Percentiles rank a stretch among this genome's conserved stretches.
phyloP scores from a whole-genome alignment of 306 rosid genomes.

The Ormosia semicastrata region DNA sequence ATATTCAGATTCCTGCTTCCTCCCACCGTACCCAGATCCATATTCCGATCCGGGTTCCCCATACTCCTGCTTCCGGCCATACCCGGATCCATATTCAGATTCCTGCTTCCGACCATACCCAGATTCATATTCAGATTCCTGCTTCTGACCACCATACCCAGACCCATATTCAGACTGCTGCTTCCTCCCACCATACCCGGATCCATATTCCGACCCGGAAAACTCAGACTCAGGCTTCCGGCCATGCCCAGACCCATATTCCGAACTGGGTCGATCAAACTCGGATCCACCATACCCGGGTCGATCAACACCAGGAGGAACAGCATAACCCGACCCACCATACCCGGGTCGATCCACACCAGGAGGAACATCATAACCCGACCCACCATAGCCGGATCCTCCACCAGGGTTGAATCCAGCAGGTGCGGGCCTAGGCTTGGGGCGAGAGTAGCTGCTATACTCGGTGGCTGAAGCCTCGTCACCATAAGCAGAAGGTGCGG shows the following conservation, averaged over 20 bases:
- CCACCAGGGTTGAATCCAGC: constrained; percentile 20
- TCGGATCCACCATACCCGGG: neutral
- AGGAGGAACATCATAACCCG: neutral
- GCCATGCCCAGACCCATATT: constrained; percentile 5
- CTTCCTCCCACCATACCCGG: constrained; percentile 29
- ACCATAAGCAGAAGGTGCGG: constrained; percentile 72
- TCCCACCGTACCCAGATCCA: constrained; percentile 19
- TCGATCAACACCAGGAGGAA: neutral
- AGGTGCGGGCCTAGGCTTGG: constrained; percentile 53
- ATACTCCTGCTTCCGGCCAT: constrained; percentile 16
- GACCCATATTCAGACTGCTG: constrained; percentile 11
- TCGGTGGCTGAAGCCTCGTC: constrained; percentile 66
- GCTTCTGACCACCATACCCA: neutral
- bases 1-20: neutral
- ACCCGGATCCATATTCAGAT: constrained; percentile 32
- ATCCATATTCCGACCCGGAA: constrained; percentile 9
- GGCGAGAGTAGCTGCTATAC: constrained; percentile 69
- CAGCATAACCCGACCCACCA: neutral
- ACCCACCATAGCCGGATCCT: constrained; percentile 8
- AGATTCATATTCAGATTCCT: constrained; percentile 9
- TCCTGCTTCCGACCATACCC: constrained; percentile 20
- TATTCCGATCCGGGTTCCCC: neutral
- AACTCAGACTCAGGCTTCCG: neutral
- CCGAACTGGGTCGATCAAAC: neutral
- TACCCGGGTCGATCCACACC: neutral